Evolutionary conservation across 2,329 filamentous ascomycete genomes (phyloP).

Genomic region (Ceratocystis diversiconidia): DNA sequence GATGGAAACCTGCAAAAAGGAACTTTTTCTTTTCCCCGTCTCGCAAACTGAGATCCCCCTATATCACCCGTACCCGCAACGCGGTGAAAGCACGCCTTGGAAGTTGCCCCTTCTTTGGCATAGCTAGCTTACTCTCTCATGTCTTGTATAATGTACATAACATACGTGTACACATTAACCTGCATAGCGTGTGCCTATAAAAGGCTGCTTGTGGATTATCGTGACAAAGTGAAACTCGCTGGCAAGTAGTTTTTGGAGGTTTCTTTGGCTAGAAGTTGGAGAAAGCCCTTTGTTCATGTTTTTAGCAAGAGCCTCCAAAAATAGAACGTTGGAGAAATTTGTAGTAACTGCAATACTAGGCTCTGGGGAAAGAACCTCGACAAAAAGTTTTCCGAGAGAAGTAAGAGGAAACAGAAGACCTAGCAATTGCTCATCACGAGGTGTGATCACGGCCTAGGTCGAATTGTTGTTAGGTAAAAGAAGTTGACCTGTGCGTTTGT

Average conservation of each 20-base stretch:
- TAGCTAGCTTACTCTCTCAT: neutral
- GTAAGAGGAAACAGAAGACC: neutral
- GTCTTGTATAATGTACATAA: neutral
- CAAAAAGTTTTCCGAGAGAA: neutral
- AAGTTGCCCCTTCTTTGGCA: neutral
- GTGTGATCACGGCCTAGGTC: neutral
- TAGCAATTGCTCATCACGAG: neutral
- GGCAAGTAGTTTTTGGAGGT: neutral
- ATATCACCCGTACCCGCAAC: neutral
- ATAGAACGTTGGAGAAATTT: neutral
- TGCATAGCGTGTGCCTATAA: neutral
- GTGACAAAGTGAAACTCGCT: neutral
- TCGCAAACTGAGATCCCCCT: neutral
- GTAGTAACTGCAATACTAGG: neutral
- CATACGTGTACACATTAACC: neutral
- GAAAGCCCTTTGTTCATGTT: neutral
- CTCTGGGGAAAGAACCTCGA: neutral
- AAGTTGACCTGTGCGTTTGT: slow-evolving; percentile 5
- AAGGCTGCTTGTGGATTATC: slow-evolving; percentile 1
- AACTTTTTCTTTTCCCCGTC: neutral
- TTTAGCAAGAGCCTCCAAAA: neutral
- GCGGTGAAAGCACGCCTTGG: neutral
- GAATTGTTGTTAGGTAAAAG: slow-evolving; percentile 1
- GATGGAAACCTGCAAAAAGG: neutral
- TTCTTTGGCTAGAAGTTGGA: neutral